Evolutionary conservation across 2,329 filamentous ascomycete species (phyloP).

Genomic region (Botrytis sinoallii): DNA sequence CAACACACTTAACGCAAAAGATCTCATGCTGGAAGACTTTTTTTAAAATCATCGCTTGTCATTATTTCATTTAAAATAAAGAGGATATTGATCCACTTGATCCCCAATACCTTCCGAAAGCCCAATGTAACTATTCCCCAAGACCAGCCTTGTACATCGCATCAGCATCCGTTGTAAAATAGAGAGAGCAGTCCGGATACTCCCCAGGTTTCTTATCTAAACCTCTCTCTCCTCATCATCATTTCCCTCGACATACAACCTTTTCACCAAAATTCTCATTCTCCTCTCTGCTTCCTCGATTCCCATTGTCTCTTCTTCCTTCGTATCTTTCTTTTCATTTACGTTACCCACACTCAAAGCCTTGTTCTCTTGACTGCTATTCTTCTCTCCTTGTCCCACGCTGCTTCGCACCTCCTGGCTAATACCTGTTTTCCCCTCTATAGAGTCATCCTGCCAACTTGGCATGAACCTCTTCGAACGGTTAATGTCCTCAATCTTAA

Average conservation of each 20-base stretch:
- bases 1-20: background rate
- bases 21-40: background rate
- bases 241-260: background rate
- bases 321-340: background rate
- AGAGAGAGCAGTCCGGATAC: background rate
- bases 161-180: background rate
- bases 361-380: background rate
- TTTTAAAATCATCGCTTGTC: background rate
- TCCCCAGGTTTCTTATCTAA: background rate
- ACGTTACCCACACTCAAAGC: background rate
- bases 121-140: background rate
- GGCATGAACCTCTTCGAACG: too few species aligned
- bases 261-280: background rate
- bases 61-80: background rate
- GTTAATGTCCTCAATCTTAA: background rate
- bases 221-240: background rate
- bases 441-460: rapidly evolving
- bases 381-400: background rate
- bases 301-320: background rate
- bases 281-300: background rate
- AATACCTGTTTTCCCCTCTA: background rate
- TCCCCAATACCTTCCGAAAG: background rate
- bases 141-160: too few species aligned
- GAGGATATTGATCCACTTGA: background rate
- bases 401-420: background rate